phyloP scores from a whole-genome alignment of 768 basidiomycete genomes.

The Crassisporium funariophilum region DNA sequence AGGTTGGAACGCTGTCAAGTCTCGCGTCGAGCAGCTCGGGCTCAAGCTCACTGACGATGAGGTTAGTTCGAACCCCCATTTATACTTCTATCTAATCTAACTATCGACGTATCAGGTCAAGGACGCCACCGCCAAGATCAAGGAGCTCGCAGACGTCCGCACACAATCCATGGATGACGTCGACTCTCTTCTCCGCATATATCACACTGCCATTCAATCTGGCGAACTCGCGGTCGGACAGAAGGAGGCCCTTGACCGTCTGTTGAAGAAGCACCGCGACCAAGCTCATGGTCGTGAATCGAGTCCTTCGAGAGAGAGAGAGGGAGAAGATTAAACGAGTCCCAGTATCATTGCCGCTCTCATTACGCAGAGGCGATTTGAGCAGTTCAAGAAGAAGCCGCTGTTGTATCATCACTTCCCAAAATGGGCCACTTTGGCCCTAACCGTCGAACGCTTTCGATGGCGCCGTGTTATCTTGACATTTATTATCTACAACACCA shows the following conservation, averaged over 20 bases:
- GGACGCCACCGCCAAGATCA: constrained; percentile 99
- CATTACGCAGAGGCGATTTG: background rate
- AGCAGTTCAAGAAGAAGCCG: too few relatives aligned
- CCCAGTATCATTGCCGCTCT: too few relatives aligned
- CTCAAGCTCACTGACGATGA: constrained; percentile 89
- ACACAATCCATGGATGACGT: constrained; percentile 99
- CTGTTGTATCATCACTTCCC: too few relatives aligned
- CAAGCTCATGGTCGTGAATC: constrained; percentile 29
- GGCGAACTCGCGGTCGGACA: constrained; percentile 95
- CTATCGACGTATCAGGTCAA: constrained; percentile 65
- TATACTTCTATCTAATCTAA: constrained; percentile 6
- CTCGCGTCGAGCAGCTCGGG: constrained; percentile 95
- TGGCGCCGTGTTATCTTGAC: too few relatives aligned
- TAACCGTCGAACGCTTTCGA: too few relatives aligned
- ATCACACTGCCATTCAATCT: constrained; percentile 91
- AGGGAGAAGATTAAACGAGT: constrained; percentile 12
- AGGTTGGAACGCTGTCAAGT: constrained; percentile 99
- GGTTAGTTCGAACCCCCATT: constrained; percentile 41
- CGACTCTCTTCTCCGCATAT: constrained; percentile 93
- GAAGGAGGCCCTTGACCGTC: constrained; percentile 84
- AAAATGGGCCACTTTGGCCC: background rate
- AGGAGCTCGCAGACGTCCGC: constrained; percentile 97
- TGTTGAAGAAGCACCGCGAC: constrained; percentile 76
- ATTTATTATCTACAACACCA: too few relatives aligned
- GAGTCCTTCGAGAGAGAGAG: constrained; percentile 27